Percentiles rank a stretch among this genome's conserved stretches.
Conservation (phyloP, 208 protist species). For the Angomonas ambiguus region DNA sequence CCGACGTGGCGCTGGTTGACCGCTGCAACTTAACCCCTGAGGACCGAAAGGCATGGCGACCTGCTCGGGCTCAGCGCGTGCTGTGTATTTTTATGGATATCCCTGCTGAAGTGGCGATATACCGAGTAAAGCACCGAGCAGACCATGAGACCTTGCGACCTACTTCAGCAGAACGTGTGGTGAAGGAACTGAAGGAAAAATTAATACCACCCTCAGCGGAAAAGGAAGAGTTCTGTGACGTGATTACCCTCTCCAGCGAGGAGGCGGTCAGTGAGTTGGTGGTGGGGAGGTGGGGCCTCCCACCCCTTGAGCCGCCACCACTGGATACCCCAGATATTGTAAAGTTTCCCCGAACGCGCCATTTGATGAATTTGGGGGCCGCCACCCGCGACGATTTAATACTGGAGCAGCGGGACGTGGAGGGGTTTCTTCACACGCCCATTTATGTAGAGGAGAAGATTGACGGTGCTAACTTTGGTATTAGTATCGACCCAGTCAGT, state of each 20-base stretch:
- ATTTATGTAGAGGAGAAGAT: conserved; percentile 46
- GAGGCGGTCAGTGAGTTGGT: conserved; percentile 10
- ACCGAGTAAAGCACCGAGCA: conserved; percentile 14
- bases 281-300: conserved; percentile 13
- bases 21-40: conserved; percentile 11
- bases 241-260: conserved; percentile 13
- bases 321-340: conserved; percentile 16
- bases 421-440: conserved; percentile 5
- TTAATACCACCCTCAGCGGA: conserved; percentile 11
- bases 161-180: conserved; percentile 13
- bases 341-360: conserved; percentile 28
- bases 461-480: conserved; percentile 39
- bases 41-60: conserved; percentile 14
- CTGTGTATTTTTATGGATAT: conserved; percentile 18
- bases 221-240: conserved; percentile 11
- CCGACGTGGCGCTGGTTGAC: conserved; percentile 13
- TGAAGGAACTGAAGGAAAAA: conserved; percentile 9
- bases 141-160: conserved; percentile 14
- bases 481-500: conserved; percentile 18
- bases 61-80: conserved; percentile 12
- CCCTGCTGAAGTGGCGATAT: conserved; percentile 10
- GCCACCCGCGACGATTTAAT: conserved; percentile 23
- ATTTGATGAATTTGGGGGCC: conserved; percentile 25
- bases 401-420: conserved; percentile 9
- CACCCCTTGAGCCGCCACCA: conserved; percentile 9